Base-by-base conservation (phyloP, 2,329 filamentous ascomycete species). In the Fusarium sororula region DNA sequence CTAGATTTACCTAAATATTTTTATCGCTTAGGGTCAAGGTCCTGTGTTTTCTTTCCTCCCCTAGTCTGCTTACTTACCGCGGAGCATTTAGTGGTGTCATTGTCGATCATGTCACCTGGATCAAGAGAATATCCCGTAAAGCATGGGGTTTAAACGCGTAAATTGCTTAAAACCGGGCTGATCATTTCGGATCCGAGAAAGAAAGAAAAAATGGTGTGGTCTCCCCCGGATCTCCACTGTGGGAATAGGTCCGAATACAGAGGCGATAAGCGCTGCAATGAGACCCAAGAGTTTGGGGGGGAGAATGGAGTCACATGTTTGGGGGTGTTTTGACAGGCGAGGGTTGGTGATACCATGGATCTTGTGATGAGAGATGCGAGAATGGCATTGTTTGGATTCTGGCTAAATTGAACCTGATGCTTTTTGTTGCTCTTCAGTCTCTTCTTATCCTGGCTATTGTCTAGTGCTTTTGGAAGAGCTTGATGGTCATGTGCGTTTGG, bases 161-260 rank as follows among this genome's bases (percentile, higher is more conserved):
- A 17, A 42, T 24, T 9, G 14, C 47, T 50, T 50, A 24, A 44
- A 61, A 28, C 18, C 35, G 18, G 30, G 41, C 8, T 50, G 62
- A 39, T 57, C 14, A 51, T 63, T 63, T 59, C 54, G 61, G 66
- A 61, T 38, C 66, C 68, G 68, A 70, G 50, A 17, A 30, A 70
- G 37, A 10, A 18, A 15, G 28, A 13, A 47, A 39, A 26, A 26
- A 42, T 61, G 44, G 45, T 62, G 50, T 48, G 54, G 55, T 71
- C 61, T 66, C 66, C 68, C 51, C 68, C 68, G 38, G 68, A 70
- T 71, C 67, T 66, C 68, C 68, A 71, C 65, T n/a, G 38, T n/a
- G n/a, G 50, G 17, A n/a, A 57, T 50, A 66, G 68, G 66, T 66
- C 66, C 68, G 68, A 68, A 70, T 66, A 61, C 41, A n/a, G 6